Percentiles rank a stretch among this genome's conserved stretches.
phyloP scores from a whole-genome alignment of 176 grass and related monocot species.

The Pontederia crassipes region DNA sequence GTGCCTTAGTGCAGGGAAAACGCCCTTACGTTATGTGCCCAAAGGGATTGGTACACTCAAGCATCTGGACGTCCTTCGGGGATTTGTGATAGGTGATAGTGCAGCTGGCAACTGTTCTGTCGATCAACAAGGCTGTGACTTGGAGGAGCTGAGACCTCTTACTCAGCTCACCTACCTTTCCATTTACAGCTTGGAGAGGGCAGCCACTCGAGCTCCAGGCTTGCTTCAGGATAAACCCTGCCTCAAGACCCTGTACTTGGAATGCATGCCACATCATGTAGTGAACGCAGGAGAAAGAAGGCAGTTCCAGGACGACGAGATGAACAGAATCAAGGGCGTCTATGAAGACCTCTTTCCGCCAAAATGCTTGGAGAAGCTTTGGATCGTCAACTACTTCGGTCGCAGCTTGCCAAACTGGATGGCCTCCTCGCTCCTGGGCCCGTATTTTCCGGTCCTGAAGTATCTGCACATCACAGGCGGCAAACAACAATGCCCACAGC shows the following conservation, averaged over 20 bases:
- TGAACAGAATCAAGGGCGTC: no score
- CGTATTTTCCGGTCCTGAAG: conserved; percentile 37
- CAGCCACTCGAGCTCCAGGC: not conserved
- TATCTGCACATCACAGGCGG: conserved; percentile 50
- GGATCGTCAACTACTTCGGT: conserved; percentile 54
- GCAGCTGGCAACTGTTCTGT: not conserved
- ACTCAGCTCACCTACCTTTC: not conserved
- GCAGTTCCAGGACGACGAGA: no score
- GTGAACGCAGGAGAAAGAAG: no score
- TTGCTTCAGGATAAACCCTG: no score
- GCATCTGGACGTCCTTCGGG: not conserved
- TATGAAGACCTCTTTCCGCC: conserved; percentile 38
- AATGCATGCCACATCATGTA: no score
- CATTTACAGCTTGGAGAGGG: not conserved
- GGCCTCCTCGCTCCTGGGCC: conserved; percentile 34
- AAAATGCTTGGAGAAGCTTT: conserved; percentile 41
- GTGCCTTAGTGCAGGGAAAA: not conserved
- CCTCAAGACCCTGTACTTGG: no score
- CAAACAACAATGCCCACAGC: conserved; percentile 29
- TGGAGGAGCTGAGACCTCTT: not conserved
- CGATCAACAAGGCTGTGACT: not conserved
- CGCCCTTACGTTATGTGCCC: not conserved
- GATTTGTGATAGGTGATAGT: not conserved
- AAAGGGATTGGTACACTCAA: not conserved
- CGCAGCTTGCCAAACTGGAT: conserved; percentile 59